Percentiles rank a stretch among this genome's conserved stretches.
phyloP scores from a whole-genome alignment of 495 filamentous ascomycete species.

The Tuber calosporum region DNA sequence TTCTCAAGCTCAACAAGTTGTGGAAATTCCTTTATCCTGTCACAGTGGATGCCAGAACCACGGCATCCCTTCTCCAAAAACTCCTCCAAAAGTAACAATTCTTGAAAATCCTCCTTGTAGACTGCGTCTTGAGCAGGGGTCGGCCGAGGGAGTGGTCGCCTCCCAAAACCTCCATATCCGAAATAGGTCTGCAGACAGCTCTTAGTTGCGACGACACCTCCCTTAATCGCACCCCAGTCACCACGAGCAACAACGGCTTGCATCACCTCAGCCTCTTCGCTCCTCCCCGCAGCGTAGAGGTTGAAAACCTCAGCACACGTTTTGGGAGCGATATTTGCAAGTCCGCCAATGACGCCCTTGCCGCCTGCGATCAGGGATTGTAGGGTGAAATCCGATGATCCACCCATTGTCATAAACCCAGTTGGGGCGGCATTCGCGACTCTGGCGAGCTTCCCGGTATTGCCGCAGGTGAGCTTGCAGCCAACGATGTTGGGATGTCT shows the following conservation, averaged over 20 bases:
- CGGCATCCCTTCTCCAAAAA: constrained; percentile 41
- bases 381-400: constrained; percentile 83
- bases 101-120: constrained; percentile 65
- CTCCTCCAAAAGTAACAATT: constrained; percentile 65
- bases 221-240: constrained; percentile 82
- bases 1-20: constrained; percentile 39
- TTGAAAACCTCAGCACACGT: constrained; percentile 65
- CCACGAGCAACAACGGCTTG: constrained; percentile 74
- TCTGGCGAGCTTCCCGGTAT: constrained; percentile 83
- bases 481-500: constrained; percentile 81
- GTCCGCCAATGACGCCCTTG: constrained; percentile 74
- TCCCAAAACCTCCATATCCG: constrained; percentile 70
- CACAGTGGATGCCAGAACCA: constrained; percentile 34
- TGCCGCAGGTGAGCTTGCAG: constrained; percentile 87
- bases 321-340: constrained; percentile 75
- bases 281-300: constrained; percentile 63
- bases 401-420: constrained; percentile 56
- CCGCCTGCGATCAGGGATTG: constrained; percentile 80
- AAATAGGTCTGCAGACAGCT: constrained; percentile 62
- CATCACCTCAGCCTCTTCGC: constrained; percentile 63
- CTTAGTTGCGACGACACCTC: constrained; percentile 82
- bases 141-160: constrained; percentile 69
- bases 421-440: constrained; percentile 57
- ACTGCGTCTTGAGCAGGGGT: constrained; percentile 52
- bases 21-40: constrained; percentile 35